phyloP scores from a whole-genome alignment of 345 rosid genomes.

The Ceriops tagal region DNA sequence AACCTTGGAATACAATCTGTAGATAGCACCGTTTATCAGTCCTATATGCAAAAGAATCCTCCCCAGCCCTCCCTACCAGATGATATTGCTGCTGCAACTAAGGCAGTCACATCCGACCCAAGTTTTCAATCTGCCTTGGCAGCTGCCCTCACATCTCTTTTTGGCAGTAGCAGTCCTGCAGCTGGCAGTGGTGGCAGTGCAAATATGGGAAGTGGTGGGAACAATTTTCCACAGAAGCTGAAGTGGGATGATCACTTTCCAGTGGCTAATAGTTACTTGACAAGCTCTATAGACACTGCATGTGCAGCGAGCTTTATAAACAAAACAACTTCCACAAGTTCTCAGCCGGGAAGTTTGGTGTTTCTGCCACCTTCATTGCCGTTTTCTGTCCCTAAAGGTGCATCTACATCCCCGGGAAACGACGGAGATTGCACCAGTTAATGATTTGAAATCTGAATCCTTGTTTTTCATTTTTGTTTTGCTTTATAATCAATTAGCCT shows the following conservation, averaged over 20 bases:
- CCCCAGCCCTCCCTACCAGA: conserved; percentile 32
- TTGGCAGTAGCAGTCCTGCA: conserved; percentile 18
- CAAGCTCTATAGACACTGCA: conserved; percentile 22
- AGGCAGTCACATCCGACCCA: conserved; percentile 76
- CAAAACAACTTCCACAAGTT: conserved; percentile 21
- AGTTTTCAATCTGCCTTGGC: conserved; percentile 73
- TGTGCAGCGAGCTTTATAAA: conserved; percentile 34
- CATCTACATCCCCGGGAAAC: conserved; percentile 35
- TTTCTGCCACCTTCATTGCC: conserved; percentile 37
- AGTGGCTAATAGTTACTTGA: conserved; percentile 5
- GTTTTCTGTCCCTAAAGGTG: conserved; percentile 31
- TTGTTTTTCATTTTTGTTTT: not conserved
- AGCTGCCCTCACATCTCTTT: conserved; percentile 69
- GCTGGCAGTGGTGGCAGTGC: not conserved
- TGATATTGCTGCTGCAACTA: conserved; percentile 55
- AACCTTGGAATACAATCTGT: conserved; percentile 31
- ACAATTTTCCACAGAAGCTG: conserved; percentile 20
- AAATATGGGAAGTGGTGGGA: conserved; percentile 2
- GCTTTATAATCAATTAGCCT: not conserved
- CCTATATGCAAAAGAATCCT: conserved; percentile 36
- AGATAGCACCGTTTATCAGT: conserved; percentile 29
- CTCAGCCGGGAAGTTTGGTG: conserved; percentile 31
- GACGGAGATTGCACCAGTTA: conserved; percentile 23
- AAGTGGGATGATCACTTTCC: conserved; percentile 26
- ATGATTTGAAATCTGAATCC: not conserved